Evolutionary conservation across 805 yeast genomes (phyloP).

Genomic region (Pichia pseudocactophila): DNA sequence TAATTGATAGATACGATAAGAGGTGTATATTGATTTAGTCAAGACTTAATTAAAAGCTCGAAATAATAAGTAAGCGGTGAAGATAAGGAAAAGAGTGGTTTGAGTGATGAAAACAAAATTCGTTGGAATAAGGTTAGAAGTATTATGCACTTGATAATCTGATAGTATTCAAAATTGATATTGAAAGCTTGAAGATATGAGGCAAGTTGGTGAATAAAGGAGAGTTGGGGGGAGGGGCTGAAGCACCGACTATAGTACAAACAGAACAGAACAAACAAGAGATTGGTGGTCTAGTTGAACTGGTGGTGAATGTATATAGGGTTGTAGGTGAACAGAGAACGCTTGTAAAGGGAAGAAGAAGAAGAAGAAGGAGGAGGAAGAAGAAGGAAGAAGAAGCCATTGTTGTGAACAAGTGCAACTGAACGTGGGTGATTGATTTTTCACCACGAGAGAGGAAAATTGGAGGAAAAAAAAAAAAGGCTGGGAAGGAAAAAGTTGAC

Average conservation of each 20-base stretch:
- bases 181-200: no score
- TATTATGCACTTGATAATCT: no score
- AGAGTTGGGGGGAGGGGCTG: background rate
- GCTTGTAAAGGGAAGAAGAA: background rate
- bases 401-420: background rate
- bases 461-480: no score
- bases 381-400: background rate
- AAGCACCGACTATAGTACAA: conserved; percentile 1
- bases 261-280: background rate
- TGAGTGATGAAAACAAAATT: no score
- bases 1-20: no score
- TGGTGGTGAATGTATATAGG: background rate
- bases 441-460: no score
- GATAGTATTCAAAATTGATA: no score
- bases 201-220: no score
- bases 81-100: no score
- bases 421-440: background rate
- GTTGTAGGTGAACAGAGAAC: background rate
- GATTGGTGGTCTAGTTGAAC: background rate
- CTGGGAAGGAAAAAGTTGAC: no score
- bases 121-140: no score
- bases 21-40: background rate
- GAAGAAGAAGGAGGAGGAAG: background rate
- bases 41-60: conserved; percentile 12
- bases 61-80: no score